These are phyloP conservation scores for Tripidium arundinaceum DNA, from an alignment of 202 grass and related monocot genomes.

Conservation along the genomic window DNA sequence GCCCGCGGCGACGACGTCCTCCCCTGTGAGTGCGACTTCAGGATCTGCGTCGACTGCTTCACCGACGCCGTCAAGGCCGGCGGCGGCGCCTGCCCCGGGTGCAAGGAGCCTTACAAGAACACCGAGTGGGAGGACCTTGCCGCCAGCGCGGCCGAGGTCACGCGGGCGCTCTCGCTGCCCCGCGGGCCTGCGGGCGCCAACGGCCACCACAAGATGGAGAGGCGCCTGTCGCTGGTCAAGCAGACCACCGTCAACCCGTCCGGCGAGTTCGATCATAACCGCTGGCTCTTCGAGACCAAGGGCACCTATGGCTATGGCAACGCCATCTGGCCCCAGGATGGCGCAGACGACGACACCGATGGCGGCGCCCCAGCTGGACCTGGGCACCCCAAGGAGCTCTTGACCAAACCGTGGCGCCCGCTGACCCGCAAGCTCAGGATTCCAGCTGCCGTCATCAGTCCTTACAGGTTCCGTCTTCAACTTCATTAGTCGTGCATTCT, in stretches of 20 bases:
- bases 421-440: conserved; percentile 92
- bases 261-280: conserved; percentile 90
- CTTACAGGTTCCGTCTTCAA: conserved; percentile 55
- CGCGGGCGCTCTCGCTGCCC: conserved; percentile 57
- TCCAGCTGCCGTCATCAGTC: conserved; percentile 82
- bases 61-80: conserved; percentile 69
- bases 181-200: not conserved
- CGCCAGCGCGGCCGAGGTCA: not conserved
- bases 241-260: conserved; percentile 21
- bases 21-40: conserved; percentile 95
- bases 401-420: conserved; percentile 85
- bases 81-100: conserved; percentile 60
- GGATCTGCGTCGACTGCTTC: conserved; percentile 88
- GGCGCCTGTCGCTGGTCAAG: conserved; percentile 62
- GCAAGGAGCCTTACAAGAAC: conserved; percentile 90
- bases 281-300: conserved; percentile 99
- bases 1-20: conserved; percentile 55
- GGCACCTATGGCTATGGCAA: conserved; percentile 96
- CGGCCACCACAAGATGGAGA: conserved; percentile 54
- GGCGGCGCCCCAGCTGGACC: conserved; percentile 18
- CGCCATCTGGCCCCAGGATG: conserved; percentile 89
- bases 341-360: conserved; percentile 35
- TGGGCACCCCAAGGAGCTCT: conserved; percentile 74
- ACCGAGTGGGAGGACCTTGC: conserved; percentile 66
- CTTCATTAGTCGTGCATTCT: not conserved